These are phyloP conservation scores for Entomortierella beljakovae DNA, from an alignment of 192 early-diverging fungal species.

Conservation along the genomic window DNA sequence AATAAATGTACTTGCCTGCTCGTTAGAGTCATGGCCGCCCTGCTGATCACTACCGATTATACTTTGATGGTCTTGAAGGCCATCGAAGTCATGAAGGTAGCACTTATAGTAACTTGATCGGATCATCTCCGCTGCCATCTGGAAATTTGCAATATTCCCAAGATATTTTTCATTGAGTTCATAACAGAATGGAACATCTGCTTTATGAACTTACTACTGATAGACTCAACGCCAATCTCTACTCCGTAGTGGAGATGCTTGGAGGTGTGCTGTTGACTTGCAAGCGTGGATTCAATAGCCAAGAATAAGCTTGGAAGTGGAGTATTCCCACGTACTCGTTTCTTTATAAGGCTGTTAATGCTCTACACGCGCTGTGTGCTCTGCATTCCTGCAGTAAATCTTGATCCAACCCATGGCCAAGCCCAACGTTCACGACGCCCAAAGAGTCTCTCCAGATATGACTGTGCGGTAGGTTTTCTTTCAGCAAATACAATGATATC, in stretches of 20 bases:
- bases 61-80: no score
- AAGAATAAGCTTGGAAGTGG: neutral
- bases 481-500: neutral
- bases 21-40: no score
- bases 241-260: neutral
- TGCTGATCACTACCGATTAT: no score
- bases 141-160: neutral
- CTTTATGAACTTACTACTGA: neutral
- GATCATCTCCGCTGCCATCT: neutral
- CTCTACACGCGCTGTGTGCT: slow-evolving; percentile 12
- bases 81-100: neutral
- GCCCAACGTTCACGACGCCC: slow-evolving; percentile 3
- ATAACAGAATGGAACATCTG: neutral
- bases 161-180: neutral
- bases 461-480: neutral
- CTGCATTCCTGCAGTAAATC: slow-evolving; percentile 20
- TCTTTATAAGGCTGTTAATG: slow-evolving; percentile 4
- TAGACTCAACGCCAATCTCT: neutral
- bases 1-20: no score
- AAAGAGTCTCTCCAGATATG: neutral
- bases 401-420: neutral
- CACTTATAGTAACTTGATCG: neutral
- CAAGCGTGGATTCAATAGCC: neutral
- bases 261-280: no score
- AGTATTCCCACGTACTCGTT: neutral